Percentiles rank a stretch among this genome's conserved stretches.
Conservation (phyloP, 2,329 filamentous ascomycete species). For the Fusarium concolor region DNA sequence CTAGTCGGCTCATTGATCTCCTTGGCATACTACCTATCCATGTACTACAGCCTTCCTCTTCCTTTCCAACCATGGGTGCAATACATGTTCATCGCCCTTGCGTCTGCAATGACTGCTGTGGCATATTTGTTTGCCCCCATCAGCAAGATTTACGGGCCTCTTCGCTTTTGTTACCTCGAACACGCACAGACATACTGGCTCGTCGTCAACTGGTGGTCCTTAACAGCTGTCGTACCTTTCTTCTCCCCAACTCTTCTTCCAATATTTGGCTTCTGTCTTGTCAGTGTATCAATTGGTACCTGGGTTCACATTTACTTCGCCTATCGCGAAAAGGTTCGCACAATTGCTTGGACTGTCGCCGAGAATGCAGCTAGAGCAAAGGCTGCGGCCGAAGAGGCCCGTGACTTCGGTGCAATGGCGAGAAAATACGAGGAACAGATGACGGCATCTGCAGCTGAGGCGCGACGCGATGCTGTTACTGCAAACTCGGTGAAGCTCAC, state of each 20-base stretch:
- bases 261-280: constrained; percentile 6
- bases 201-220: constrained; percentile 27
- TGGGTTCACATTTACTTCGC: constrained; percentile 26
- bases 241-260: constrained; percentile 16
- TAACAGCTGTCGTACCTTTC: constrained; percentile 19
- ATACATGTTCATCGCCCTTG: constrained; percentile 5
- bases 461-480: constrained; percentile 14
- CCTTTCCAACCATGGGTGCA: constrained; percentile 21
- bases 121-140: constrained; percentile 24
- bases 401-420: constrained; percentile 10
- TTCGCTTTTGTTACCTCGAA: constrained; percentile 34
- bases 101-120: background rate
- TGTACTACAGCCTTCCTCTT: constrained; percentile 23
- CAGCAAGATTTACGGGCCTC: constrained; percentile 21
- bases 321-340: constrained; percentile 20
- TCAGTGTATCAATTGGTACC: constrained; percentile 13
- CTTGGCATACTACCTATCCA: constrained; percentile 13
- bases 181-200: constrained; percentile 35
- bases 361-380: constrained; percentile 25
- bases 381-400: constrained; percentile 15
- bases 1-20: constrained; percentile 20
- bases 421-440: constrained; percentile 31
- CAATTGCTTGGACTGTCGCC: background rate
- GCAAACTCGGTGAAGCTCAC: constrained; percentile 4
- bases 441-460: background rate